Evolutionary conservation across 768 basidiomycete genomes (phyloP), one percentile per base, ranked within the genome.

Genomic region (Amanita inopinata): DNA sequence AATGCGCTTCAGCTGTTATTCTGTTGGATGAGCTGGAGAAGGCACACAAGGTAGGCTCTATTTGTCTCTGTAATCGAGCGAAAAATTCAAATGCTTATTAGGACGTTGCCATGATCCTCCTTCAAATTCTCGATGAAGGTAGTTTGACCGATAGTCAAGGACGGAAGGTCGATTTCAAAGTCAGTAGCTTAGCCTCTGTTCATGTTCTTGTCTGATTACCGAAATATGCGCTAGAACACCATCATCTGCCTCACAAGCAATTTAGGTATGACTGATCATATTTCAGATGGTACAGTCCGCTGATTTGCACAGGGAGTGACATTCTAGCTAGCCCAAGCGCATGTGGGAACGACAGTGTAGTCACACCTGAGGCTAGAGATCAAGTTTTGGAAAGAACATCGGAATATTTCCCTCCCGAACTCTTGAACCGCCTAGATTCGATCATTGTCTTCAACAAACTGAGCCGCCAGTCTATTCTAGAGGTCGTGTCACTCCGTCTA

Each of bases 371-470:
- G 38, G 81, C 88, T 12, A 73, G 70, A 40, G 54, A 70, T 2
- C 71, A 80, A 53, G 87, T 96, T 30, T 63, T 93, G 20, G 73
- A 79, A 45, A 73, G 82, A 14, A 86, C 86, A 0, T 68, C 77
- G 0, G 79, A 80, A 48, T 80, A 81, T 62, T 93, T 93, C 71
- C 82, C 89, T 7, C 91, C 91, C 0, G 91, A 96, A 59, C 71
- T 94, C 2, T 71, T 93, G 42, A 93, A 93, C 56, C 80, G 91
- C 5, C 73, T 94, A 25, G 90, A 94, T 54, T 77, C 84, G 1
- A 84, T 86, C 62, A 66, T 85, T 11, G 81, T 94, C 6, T 94
- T 96, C 69, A 93, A 93, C 69, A 92, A 90, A 55, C 77, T 96
- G 12, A 80, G 84, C 2, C 71, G 69, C 18, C 56, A 63, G 17